Evolutionary conservation across 495 filamentous ascomycete genomes (phyloP).

Genomic region (Annulohypoxylon bovei): DNA sequence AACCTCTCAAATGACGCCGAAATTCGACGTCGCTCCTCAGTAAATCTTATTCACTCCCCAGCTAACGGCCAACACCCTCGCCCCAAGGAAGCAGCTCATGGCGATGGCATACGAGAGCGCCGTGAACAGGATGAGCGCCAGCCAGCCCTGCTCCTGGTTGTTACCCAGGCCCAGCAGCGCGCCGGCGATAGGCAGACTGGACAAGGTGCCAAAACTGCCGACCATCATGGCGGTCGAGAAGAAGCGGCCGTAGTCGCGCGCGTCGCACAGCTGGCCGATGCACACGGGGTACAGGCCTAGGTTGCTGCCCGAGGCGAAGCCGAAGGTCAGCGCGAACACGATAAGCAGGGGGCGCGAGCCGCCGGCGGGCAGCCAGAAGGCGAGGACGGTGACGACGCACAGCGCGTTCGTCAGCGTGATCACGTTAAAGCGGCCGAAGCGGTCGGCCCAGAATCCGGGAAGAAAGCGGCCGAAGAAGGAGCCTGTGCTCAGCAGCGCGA

Average conservation of each 20-base stretch:
- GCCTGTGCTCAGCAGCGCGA: conserved; percentile 67
- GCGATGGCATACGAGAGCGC: conserved; percentile 69
- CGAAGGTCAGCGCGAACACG: conserved; percentile 80
- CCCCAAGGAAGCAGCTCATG: conserved; percentile 67
- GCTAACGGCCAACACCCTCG: conserved; percentile 73
- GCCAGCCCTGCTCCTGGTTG: conserved; percentile 58
- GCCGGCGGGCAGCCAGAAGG: conserved; percentile 81
- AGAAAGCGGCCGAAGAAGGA: conserved; percentile 73
- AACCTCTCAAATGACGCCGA: neutral
- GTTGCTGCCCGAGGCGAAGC: conserved; percentile 85
- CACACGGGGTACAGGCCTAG: conserved; percentile 89
- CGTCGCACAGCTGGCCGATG: conserved; percentile 88
- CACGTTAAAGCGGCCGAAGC: conserved; percentile 61
- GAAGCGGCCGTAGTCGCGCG: conserved; percentile 84
- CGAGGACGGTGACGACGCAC: conserved; percentile 75
- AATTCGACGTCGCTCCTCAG: conserved; percentile 33
- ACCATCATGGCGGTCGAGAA: conserved; percentile 90
- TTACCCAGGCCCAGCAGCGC: conserved; percentile 63
- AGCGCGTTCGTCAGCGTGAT: conserved; percentile 65
- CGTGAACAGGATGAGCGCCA: conserved; percentile 75
- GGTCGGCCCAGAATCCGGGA: conserved; percentile 76
- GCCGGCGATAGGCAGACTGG: conserved; percentile 88
- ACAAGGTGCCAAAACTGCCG: conserved; percentile 87
- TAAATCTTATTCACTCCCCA: conserved; percentile 66
- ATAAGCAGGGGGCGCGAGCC: conserved; percentile 69